A percentile compares a stretch with the other conserved stretches of the same genome.
Evolutionary conservation across 768 basidiomycete species (phyloP).

Genomic region (Lactarius sanguifluus): DNA sequence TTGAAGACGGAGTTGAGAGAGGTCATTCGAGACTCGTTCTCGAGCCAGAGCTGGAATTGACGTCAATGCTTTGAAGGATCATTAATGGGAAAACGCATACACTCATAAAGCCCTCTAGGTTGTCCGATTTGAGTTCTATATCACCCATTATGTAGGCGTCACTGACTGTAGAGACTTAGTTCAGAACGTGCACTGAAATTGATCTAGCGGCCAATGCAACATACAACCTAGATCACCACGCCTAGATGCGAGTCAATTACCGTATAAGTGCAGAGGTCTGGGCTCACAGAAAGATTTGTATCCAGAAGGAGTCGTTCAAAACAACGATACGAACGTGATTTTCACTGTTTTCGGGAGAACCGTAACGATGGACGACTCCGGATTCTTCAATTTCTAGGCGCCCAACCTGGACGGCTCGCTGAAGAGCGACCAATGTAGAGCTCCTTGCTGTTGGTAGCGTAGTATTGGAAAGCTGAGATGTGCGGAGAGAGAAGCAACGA

Average conservation of each 20-base stretch:
- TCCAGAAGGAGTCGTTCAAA: conserved; percentile 38
- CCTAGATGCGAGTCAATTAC: conserved; percentile 22
- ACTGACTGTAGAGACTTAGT: conserved; percentile 34
- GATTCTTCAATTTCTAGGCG: conserved; percentile 35
- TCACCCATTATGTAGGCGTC: conserved; percentile 42
- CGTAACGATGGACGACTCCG: conserved; percentile 32
- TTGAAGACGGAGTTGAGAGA: conserved; percentile 33
- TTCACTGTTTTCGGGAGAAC: conserved; percentile 24
- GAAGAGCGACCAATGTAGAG: conserved; percentile 34
- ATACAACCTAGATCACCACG: conserved; percentile 39
- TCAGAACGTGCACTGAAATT: background rate
- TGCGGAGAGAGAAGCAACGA: background rate
- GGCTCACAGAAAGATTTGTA: conserved; percentile 37
- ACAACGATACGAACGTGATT: conserved; percentile 33
- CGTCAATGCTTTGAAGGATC: background rate
- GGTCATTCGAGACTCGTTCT: conserved; percentile 35
- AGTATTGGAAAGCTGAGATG: background rate
- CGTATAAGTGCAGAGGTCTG: background rate
- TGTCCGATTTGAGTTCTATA: conserved; percentile 33
- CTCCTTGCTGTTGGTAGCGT: conserved; percentile 30
- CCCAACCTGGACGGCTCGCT: conserved; percentile 32
- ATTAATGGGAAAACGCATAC: conserved; percentile 28
- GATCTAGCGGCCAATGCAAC: conserved; percentile 13
- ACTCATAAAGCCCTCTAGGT: conserved; percentile 37
- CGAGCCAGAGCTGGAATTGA: conserved; percentile 37